These are phyloP conservation scores for Monosporozyma aerobia DNA, from an alignment of 805 yeast species.

Conservation along the genomic window DNA sequence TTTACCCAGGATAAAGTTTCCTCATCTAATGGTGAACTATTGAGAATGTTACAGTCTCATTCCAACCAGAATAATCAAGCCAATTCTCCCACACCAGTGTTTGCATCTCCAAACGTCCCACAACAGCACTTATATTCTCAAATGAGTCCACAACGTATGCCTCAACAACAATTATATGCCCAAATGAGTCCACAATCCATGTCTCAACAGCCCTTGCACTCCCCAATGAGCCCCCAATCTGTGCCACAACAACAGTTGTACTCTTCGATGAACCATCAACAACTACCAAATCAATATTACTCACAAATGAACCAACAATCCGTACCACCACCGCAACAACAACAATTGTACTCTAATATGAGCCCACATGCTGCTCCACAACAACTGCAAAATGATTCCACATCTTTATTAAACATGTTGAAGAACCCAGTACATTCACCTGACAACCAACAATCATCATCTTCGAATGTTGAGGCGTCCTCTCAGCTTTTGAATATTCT, in stretches of 20 bases:
- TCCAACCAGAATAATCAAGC: background rate
- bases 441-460: background rate
- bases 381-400: constrained; percentile 7
- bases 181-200: background rate
- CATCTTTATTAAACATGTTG: constrained; percentile 15
- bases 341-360: background rate
- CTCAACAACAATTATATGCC: background rate
- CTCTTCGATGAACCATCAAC: background rate
- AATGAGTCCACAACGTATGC: background rate
- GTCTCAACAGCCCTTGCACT: background rate
- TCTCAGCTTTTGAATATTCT: constrained; percentile 20
- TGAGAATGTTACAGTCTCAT: background rate
- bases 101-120: background rate
- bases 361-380: background rate
- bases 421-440: constrained; percentile 2
- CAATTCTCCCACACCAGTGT: background rate
- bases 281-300: background rate
- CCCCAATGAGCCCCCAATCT: background rate
- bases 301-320: background rate
- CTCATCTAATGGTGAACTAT: background rate
- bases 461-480: constrained; percentile 9
- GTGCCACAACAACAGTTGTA: background rate
- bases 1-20: background rate
- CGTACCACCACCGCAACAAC: background rate
- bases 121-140: background rate